Evolutionary conservation across 306 rosid species (phyloP).

Genomic region (Lablab purpureus): DNA sequence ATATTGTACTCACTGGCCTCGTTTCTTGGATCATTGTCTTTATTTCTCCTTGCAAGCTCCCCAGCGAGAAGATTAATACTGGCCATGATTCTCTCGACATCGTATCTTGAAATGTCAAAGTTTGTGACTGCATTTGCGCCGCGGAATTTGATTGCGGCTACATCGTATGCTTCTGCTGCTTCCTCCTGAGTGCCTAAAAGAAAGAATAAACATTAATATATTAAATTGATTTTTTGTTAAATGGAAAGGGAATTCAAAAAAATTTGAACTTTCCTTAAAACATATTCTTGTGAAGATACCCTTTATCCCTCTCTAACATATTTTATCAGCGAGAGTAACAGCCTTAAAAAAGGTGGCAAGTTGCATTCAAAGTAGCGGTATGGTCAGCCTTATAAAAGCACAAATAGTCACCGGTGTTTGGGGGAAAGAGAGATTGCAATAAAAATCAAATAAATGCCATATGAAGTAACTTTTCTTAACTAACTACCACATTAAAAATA

Average conservation of each 20-base stretch:
- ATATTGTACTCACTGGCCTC: slow-evolving; percentile 47
- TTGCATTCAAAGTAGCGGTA: slow-evolving; percentile 50
- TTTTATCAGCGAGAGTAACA: slow-evolving; percentile 35
- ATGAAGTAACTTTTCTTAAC: slow-evolving; percentile 13
- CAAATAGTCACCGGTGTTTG: slow-evolving; percentile 44
- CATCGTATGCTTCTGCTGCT: slow-evolving; percentile 97
- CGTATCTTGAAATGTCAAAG: slow-evolving; percentile 86
- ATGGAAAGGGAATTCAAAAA: neutral
- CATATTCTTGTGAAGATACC: slow-evolving; percentile 32
- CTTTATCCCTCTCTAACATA: slow-evolving; percentile 33
- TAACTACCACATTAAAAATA: neutral
- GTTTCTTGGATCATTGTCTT: slow-evolving; percentile 50
- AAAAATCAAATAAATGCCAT: slow-evolving; percentile 38
- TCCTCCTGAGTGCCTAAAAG: slow-evolving; percentile 93
- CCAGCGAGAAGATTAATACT: slow-evolving; percentile 84
- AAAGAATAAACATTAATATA: neutral
- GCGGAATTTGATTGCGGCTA: slow-evolving; percentile 95
- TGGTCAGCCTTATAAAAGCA: slow-evolving; percentile 69
- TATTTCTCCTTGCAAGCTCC: slow-evolving; percentile 76
- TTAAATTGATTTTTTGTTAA: neutral
- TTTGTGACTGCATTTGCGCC: slow-evolving; percentile 91
- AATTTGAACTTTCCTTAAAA: slow-evolving; percentile 37
- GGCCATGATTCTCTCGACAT: slow-evolving; percentile 90
- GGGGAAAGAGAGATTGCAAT: slow-evolving; percentile 44
- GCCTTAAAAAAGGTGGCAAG: slow-evolving; percentile 62